A percentile compares a stretch with the other conserved stretches of the same genome.
Conservation (phyloP, 805 yeast species). For the Metschnikowia gelsemii region DNA sequence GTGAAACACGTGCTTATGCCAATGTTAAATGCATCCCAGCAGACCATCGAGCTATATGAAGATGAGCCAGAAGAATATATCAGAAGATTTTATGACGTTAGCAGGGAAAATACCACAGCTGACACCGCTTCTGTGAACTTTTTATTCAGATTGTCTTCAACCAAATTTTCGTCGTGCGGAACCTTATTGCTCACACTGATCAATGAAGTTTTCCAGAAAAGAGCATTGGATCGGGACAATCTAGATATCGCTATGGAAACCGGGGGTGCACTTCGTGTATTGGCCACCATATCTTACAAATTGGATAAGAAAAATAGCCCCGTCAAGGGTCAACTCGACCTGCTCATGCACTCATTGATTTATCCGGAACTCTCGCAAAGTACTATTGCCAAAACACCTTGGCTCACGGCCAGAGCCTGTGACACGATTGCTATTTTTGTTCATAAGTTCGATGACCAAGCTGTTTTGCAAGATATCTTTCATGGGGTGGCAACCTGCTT, state of each 20-base stretch:
- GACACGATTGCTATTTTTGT: conserved; percentile 44
- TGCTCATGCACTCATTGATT: conserved; percentile 37
- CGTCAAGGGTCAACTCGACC: conserved; percentile 40
- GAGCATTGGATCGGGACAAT: conserved; percentile 30
- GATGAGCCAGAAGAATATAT: conserved; percentile 48
- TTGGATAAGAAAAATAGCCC: conserved; percentile 38
- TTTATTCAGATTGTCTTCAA: conserved; percentile 37
- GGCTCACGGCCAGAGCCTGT: conserved; percentile 47
- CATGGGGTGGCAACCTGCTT: conserved; percentile 42
- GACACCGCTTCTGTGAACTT: conserved; percentile 53
- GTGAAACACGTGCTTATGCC: conserved; percentile 42
- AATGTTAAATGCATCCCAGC: conserved; percentile 38
- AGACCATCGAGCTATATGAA: conserved; percentile 43
- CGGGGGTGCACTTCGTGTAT: conserved; percentile 44
- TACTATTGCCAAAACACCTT: conserved; percentile 33
- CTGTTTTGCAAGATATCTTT: conserved; percentile 40
- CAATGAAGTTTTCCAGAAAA: conserved; percentile 35
- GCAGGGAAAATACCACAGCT: conserved; percentile 47
- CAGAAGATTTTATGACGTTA: conserved; percentile 46
- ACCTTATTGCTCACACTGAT: conserved; percentile 31
- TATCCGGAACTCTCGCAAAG: conserved; percentile 40
- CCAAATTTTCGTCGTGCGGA: conserved; percentile 40
- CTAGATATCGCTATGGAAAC: conserved; percentile 33
- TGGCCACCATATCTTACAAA: conserved; percentile 41
- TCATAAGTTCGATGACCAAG: conserved; percentile 34